These are phyloP conservation scores for Vicia villosa DNA, from an alignment of 306 rosid genomes.

Conservation along the genomic window DNA sequence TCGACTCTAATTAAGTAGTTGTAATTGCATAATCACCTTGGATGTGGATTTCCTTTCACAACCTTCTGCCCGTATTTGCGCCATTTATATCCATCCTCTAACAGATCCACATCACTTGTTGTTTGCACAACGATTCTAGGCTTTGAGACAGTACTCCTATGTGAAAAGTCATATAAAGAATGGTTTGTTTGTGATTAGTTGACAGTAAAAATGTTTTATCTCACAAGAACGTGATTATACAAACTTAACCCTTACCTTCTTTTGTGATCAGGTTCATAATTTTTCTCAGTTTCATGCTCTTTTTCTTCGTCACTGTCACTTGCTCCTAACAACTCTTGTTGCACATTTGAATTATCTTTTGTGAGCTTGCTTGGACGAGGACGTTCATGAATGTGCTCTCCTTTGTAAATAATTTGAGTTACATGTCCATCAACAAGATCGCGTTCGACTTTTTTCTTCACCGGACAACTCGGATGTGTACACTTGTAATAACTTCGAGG, in stretches of 20 bases:
- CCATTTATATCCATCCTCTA: constrained; percentile 91
- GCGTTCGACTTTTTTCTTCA: constrained; percentile 83
- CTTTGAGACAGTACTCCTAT: constrained; percentile 63
- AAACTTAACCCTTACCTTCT: constrained; percentile 49
- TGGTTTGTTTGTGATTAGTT: no score
- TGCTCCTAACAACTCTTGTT: constrained; percentile 44
- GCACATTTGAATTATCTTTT: constrained; percentile 43
- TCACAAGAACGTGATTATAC: neutral
- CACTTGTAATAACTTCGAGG: constrained; percentile 87
- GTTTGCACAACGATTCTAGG: constrained; percentile 87
- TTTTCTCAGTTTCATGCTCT: constrained; percentile 53
- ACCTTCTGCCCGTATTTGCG: constrained; percentile 86
- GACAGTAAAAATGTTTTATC: no score
- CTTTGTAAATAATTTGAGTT: constrained; percentile 75
- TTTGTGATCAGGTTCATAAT: constrained; percentile 70
- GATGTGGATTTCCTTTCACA: constrained; percentile 86
- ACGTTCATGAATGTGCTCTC: constrained; percentile 74
- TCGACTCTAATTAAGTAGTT: neutral
- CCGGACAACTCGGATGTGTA: constrained; percentile 67
- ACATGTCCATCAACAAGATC: constrained; percentile 77
- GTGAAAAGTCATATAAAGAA: constrained; percentile 43
- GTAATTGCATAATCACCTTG: constrained; percentile 50
- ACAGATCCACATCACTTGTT: constrained; percentile 80
- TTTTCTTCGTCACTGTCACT: constrained; percentile 78
- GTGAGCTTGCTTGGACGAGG: constrained; percentile 56